Base-by-base conservation (phyloP, 305 asterid species). In the Lippia alba region DNA sequence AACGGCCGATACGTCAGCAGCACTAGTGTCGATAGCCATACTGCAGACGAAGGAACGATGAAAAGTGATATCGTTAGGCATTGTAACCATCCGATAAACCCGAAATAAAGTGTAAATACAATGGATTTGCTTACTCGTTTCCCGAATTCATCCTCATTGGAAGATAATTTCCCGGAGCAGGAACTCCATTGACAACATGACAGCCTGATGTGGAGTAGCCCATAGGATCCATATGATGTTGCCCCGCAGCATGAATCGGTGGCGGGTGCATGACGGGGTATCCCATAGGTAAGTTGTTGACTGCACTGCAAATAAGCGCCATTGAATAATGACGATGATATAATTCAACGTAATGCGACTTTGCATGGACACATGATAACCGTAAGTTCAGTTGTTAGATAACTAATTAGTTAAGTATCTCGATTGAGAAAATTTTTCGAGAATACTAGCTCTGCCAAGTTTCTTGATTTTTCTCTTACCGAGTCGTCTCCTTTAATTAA, bases 231-330 rank as follows among this genome's bases (percentile, higher is more conserved):
- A 87, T 65, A 73, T 88, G 91, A 80, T 86, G 88, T 76, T 86
- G 95, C 58, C 88, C 88, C 46, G 89, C 56, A 53, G 84, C 80
- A 4, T 88, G 74, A 68, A 83, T 49, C 8, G 83, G 79, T 66
- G 82, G 90, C 60, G 80, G 97, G 30, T 80, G 97, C 40, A 84
- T 68, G 56, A 90, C 81, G 18, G 96, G 96, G 71, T 88, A 90
- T 56, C 96, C 96, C 84, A 88, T 74, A n/a, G 96, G 96, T 66
- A 90, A 81, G 79, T 84, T 90, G 86, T 84, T 83, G 84, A 81
- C 93, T 90, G 96, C 91, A 81, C 86, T 79, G 90, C 79, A 73
- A 74, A 85, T 60, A 76, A 78, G 75, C 64, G 65, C 64, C 68
- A 67, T 72, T 82, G 73, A 80, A 74, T 67, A 71, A 76, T 30